phyloP scores from a whole-genome alignment of 805 yeast genomes.

The Torulaspora delbrueckii region DNA sequence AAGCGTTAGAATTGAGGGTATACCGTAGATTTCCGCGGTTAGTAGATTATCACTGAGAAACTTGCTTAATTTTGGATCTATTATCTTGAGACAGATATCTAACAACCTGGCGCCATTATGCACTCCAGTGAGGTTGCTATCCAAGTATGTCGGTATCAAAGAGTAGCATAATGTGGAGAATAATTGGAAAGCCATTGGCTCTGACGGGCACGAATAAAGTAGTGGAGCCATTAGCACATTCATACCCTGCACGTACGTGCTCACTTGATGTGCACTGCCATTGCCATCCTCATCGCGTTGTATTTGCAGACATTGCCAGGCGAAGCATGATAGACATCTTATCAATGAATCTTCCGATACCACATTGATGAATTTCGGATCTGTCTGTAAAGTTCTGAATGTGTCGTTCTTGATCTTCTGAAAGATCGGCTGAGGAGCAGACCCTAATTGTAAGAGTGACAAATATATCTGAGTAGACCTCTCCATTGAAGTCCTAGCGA shows the following conservation, averaged over 20 bases:
- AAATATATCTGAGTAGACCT: slow-evolving; percentile 51
- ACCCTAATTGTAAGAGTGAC: slow-evolving; percentile 49
- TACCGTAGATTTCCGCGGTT: slow-evolving; percentile 82
- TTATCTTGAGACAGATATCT: slow-evolving; percentile 63
- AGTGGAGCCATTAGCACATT: slow-evolving; percentile 83
- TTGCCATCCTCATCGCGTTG: slow-evolving; percentile 9
- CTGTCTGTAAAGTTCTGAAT: slow-evolving; percentile 77
- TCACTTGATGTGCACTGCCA: slow-evolving; percentile 13
- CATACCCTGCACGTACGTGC: slow-evolving; percentile 83
- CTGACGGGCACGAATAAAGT: slow-evolving; percentile 67
- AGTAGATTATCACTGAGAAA: slow-evolving; percentile 41
- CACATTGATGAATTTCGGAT: slow-evolving; percentile 52
- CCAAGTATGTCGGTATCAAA: slow-evolving; percentile 72
- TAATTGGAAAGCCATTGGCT: slow-evolving; percentile 78
- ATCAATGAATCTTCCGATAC: slow-evolving; percentile 68
- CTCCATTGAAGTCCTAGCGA: slow-evolving; percentile 58
- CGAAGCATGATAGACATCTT: slow-evolving; percentile 68
- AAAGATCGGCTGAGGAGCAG: slow-evolving; percentile 47
- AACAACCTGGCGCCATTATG: slow-evolving; percentile 68
- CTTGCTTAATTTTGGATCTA: slow-evolving; percentile 70
- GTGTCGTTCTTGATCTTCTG: slow-evolving; percentile 79
- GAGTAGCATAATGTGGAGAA: slow-evolving; percentile 56
- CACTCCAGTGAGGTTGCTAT: slow-evolving; percentile 74
- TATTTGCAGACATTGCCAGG: slow-evolving; percentile 39
- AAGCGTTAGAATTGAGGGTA: slow-evolving; percentile 75